Base-by-base conservation (phyloP, 73 alveolate species). In the Paramecium primaurelia region DNA sequence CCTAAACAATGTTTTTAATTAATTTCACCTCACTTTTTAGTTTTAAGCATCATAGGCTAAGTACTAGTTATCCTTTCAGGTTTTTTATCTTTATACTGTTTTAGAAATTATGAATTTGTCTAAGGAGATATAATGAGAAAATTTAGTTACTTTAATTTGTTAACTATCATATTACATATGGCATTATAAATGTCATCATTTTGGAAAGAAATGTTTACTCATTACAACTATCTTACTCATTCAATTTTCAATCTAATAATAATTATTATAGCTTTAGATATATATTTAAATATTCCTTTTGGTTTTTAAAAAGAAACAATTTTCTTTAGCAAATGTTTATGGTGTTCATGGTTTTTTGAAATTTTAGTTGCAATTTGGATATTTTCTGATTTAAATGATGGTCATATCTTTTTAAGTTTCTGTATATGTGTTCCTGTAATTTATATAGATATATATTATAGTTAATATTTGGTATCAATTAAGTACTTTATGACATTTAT, bases 81-180 rank as follows among this genome's bases (percentile, higher is more conserved):
- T 32, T 73, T 73, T 73, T 37, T 73, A 25, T 37, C 38, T 10
- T 34, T 73, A 44, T 73, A 73, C 59, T 73, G 58, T 38, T 73
- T 73, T 37, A 32, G 87, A 73, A 40, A 73, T 38, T 73, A 73
- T 73, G 58, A 73, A 14, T 73, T 73, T 73, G 34, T 73, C n/a
- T 37, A 73, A 22, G 58, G 58, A 73, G 59, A 73, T 20, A 3
- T 73, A 14, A 40, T 9, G 20, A 36, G 87, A 36, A 73, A 40
- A 73, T 73, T 73, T 38, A 37, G 59, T 14, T 37, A 37, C 8
- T 37, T 37, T 12, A 73, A 34, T 38, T 73, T 37, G 9, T 2
- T 40, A 32, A 73, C 60, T 5, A 37, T 73, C 30, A 10, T 73
- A 14, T 37, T 73, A 26, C 87, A 73, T 38, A 37, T 37, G 59